Conservation (phyloP, 2,329 filamentous ascomycete species). For the Talaromyces sp. region DNA sequence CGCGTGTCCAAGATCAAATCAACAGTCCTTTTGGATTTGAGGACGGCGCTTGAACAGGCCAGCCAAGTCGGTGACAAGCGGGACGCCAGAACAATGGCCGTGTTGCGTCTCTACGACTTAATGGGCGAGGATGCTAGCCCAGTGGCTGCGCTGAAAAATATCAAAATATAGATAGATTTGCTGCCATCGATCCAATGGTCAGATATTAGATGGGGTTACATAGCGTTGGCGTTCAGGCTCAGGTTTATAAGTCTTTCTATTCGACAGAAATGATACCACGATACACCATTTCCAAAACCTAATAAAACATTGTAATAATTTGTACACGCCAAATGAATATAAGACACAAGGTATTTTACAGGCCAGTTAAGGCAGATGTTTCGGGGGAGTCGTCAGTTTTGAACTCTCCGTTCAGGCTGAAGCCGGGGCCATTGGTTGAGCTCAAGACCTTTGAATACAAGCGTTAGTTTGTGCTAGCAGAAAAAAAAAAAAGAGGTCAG, state of each 20-base stretch:
- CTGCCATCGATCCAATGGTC: constrained; percentile 3
- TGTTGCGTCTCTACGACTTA: constrained; percentile 63
- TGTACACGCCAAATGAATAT: constrained; percentile 38
- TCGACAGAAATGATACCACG: constrained; percentile 40
- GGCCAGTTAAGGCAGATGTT: constrained; percentile 49
- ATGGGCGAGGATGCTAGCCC: constrained; percentile 64
- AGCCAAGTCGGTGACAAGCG: constrained; percentile 40
- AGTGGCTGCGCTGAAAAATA: constrained; percentile 57
- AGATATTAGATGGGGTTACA: constrained; percentile 24
- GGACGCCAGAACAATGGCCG: constrained; percentile 52
- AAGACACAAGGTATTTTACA: constrained; percentile 54
- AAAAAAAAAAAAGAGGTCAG: not conserved
- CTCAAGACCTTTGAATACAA: constrained; percentile 66
- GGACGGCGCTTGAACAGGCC: constrained; percentile 63
- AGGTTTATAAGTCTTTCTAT: constrained; percentile 27
- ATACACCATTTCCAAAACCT: constrained; percentile 45
- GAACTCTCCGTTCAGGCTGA: constrained; percentile 83
- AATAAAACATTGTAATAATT: constrained; percentile 44
- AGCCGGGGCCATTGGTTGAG: constrained; percentile 82
- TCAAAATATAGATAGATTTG: constrained; percentile 33
- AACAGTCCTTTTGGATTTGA: constrained; percentile 67
- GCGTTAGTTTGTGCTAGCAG: no score
- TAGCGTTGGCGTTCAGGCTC: constrained; percentile 51
- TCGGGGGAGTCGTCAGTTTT: constrained; percentile 62
- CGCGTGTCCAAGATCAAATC: constrained; percentile 62